These are phyloP conservation scores for Scheffersomyces illinoinensis DNA, from an alignment of 1,139 yeast species.

Conservation along the genomic window DNA sequence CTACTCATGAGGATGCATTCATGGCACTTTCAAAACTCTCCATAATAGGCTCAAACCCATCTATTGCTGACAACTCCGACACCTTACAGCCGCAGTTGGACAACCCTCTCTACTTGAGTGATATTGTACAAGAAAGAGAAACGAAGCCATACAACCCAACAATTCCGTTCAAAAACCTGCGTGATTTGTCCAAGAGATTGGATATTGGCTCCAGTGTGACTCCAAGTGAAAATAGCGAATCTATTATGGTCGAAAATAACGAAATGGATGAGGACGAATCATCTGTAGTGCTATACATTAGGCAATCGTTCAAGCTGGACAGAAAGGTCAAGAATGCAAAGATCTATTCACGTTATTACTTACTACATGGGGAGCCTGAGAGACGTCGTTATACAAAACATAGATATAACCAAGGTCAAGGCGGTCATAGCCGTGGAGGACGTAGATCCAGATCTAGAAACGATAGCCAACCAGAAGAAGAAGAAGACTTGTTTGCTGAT, in stretches of 20 bases:
- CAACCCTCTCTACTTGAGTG: conserved; percentile 20
- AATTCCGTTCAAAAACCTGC: conserved; percentile 37
- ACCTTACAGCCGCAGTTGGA: conserved; percentile 4
- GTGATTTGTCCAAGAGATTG: conserved; percentile 30
- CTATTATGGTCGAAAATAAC: conserved; percentile 18
- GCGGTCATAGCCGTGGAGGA: conserved; percentile 2
- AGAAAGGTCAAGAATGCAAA: conserved; percentile 60
- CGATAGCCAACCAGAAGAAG: conserved; percentile 10
- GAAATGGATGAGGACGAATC: conserved; percentile 47
- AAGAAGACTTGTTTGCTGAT: conserved; percentile 44
- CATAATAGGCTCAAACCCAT: conserved; percentile 18
- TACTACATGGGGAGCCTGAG: conserved; percentile 75
- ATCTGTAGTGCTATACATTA: conserved; percentile 39
- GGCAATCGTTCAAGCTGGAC: conserved; percentile 58
- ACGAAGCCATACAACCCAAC: conserved; percentile 41
- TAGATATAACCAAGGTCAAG: conserved; percentile 9
- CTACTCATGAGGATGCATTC: conserved; percentile 42
- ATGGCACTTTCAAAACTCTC: conserved; percentile 40
- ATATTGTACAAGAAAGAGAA: conserved; percentile 33
- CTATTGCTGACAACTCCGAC: conserved; percentile 5
- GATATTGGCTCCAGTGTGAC: conserved; percentile 16
- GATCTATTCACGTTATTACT: conserved; percentile 63
- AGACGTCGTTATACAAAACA: conserved; percentile 20
- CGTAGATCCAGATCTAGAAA: conserved; percentile 22
- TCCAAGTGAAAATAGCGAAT: conserved; percentile 10